Conservation (phyloP, 768 basidiomycete species). For the Omphalotus guepiniiformis region DNA sequence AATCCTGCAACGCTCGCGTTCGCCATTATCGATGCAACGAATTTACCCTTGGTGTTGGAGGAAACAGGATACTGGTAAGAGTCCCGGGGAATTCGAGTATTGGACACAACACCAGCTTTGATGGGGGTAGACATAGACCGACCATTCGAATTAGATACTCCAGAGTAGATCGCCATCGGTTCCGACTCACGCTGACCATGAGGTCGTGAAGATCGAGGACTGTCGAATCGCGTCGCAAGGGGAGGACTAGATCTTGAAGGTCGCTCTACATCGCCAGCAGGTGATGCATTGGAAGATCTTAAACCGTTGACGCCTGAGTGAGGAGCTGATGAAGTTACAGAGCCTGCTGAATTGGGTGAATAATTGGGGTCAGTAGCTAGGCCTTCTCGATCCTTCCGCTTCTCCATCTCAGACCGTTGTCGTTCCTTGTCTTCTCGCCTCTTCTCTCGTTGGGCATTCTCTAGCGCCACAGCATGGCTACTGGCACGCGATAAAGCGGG, state of each 20-base stretch:
- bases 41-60: neutral
- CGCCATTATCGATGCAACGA: neutral
- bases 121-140: neutral
- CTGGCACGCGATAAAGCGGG: slow-evolving; percentile 45
- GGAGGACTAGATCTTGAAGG: no score
- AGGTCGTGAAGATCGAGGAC: no score
- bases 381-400: slow-evolving; percentile 23
- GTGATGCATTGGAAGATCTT: no score
- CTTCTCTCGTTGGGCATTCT: slow-evolving; percentile 27
- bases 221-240: no score
- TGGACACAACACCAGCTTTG: neutral
- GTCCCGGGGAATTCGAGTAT: neutral
- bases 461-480: slow-evolving; percentile 48
- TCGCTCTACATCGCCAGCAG: no score
- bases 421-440: slow-evolving; percentile 29
- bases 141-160: neutral
- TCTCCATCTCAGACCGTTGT: slow-evolving; percentile 26
- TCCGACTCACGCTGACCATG: no score
- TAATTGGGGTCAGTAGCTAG: no score
- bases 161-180: no score
- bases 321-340: neutral
- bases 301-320: no score
- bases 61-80: neutral
- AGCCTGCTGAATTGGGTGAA: no score
- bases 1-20: slow-evolving; percentile 3